A percentile compares a stretch with the other conserved stretches of the same genome.
Evolutionary conservation across 108 stramenopile genomes (phyloP).

Genomic region (Fragilaria crotonensis): DNA sequence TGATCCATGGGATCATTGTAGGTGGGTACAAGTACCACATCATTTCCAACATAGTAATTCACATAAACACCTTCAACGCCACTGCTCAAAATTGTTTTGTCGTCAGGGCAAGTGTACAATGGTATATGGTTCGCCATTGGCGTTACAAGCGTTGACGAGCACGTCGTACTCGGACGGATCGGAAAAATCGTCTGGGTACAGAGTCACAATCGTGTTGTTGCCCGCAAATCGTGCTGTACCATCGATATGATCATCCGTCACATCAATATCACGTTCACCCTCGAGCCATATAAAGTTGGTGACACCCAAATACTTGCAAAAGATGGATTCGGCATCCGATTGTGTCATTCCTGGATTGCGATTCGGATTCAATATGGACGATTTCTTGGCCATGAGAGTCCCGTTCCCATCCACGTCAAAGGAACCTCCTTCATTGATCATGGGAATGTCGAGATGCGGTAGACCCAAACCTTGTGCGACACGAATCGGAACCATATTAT

Average conservation of each 20-base stretch:
- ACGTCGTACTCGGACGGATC: conserved; percentile 20
- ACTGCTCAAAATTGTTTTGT: too few relatives aligned
- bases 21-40: too few relatives aligned
- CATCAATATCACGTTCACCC: too few relatives aligned
- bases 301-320: conserved; percentile 26
- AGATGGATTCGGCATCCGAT: conserved; percentile 35
- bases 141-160: conserved; percentile 22
- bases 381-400: conserved; percentile 41
- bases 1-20: too few relatives aligned
- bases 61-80: too few relatives aligned
- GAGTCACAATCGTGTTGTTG: conserved; percentile 32
- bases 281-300: too few relatives aligned
- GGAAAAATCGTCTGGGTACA: conserved; percentile 17
- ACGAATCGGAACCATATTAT: too few relatives aligned
- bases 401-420: conserved; percentile 37
- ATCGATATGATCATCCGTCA: conserved; percentile 49
- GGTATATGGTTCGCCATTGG: too few relatives aligned
- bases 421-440: conserved; percentile 42
- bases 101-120: too few relatives aligned
- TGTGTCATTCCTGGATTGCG: too few relatives aligned
- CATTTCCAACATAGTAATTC: too few relatives aligned
- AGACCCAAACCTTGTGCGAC: conserved; percentile 6
- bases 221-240: conserved; percentile 37
- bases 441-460: conserved; percentile 12
- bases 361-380: conserved; percentile 32